Conservation (phyloP, 2,329 filamentous ascomycete species). For the Fusarium torulosum region DNA sequence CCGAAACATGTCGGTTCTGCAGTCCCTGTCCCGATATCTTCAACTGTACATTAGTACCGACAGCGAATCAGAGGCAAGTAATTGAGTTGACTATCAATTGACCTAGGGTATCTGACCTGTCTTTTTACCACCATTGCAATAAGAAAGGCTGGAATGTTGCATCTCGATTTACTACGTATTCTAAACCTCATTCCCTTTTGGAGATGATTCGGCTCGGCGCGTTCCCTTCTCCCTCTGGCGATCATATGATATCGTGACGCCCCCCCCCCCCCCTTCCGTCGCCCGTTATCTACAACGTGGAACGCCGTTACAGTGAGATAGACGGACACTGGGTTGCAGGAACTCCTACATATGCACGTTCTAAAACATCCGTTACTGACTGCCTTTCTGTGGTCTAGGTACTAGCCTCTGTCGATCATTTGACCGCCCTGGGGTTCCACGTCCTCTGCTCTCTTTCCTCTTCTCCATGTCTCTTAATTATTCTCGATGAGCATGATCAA, state of each 20-base stretch:
- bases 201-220: constrained; percentile 35
- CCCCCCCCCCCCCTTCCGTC: constrained; percentile 4
- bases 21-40: constrained; percentile 12
- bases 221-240: constrained; percentile 25
- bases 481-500: constrained; percentile 17
- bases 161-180: constrained; percentile 2
- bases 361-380: constrained; percentile 9
- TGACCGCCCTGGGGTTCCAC: constrained; percentile 22
- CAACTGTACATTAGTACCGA: constrained; percentile 2
- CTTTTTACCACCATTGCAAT: neutral
- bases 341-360: constrained; percentile 9
- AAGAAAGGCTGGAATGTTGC: constrained; percentile 1
- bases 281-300: constrained; percentile 6
- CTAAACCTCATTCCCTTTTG: constrained; percentile 9
- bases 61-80: constrained; percentile 8
- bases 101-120: constrained; percentile 6
- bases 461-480: neutral
- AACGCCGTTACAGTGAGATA: constrained; percentile 23
- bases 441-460: constrained; percentile 24
- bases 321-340: constrained; percentile 15
- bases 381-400: constrained; percentile 20
- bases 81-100: neutral
- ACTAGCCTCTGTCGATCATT: constrained; percentile 13
- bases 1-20: constrained; percentile 1
- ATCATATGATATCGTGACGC: constrained; percentile 25